phyloP scores from a whole-genome alignment of 495 filamentous ascomycete genomes.

The Talaromyces thailandensis region DNA sequence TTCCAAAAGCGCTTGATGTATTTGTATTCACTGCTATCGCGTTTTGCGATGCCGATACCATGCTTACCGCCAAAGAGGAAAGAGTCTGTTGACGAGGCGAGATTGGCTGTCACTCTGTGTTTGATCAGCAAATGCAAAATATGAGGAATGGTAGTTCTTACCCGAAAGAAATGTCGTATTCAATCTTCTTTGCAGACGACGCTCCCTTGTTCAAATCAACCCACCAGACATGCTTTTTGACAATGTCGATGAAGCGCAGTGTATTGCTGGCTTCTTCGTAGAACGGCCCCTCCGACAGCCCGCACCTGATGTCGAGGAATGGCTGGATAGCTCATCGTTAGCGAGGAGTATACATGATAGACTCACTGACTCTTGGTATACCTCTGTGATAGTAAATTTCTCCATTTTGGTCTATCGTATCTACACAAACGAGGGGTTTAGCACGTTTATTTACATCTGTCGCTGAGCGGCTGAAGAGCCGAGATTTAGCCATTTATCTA shows the following conservation, averaged over 20 bases:
- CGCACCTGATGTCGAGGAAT: conserved; percentile 63
- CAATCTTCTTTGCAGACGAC: conserved; percentile 53
- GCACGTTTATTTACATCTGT: neutral
- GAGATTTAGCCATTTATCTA: neutral
- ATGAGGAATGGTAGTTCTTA: conserved; percentile 10
- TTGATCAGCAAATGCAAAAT: neutral
- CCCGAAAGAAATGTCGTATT: conserved; percentile 61
- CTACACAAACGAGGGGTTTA: neutral
- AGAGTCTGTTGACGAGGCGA: conserved; percentile 22
- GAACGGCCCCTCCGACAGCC: conserved; percentile 76
- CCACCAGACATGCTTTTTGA: conserved; percentile 62
- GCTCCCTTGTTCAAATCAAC: conserved; percentile 58
- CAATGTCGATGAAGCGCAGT: conserved; percentile 88
- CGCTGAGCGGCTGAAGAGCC: neutral
- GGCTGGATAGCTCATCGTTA: conserved; percentile 37
- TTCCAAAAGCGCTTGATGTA: conserved; percentile 6
- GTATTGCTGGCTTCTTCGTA: conserved; percentile 59
- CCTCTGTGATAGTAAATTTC: conserved; percentile 4
- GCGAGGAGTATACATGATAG: neutral
- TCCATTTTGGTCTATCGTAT: neutral
- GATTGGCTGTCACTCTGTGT: conserved; percentile 67
- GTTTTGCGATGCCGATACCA: conserved; percentile 3
- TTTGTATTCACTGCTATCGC: conserved; percentile 1
- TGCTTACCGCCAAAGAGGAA: conserved; percentile 5
- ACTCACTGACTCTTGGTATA: neutral